Evolutionary conservation across 2,329 filamentous ascomycete species (phyloP).

Genomic region (Mycosphaerella sp.): DNA sequence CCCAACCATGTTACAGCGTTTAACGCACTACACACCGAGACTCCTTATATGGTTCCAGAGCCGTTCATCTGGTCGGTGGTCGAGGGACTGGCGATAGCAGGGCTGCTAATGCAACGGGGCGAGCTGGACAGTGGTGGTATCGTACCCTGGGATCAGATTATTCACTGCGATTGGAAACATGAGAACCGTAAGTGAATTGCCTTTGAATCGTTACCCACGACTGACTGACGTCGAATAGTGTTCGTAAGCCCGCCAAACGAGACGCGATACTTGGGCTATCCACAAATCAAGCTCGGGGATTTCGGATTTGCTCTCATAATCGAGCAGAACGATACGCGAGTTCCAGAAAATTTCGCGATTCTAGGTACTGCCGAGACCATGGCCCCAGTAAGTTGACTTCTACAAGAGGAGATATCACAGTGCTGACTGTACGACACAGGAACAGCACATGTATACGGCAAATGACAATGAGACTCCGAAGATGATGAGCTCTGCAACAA

Average conservation of each 20-base stretch:
- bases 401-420: background rate
- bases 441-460: background rate
- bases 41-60: background rate
- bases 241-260: background rate
- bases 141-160: background rate
- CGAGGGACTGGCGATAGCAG: constrained; percentile 5
- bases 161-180: constrained; percentile 8
- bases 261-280: constrained; percentile 4
- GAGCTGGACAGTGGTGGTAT: background rate
- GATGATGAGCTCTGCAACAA: constrained; percentile 1
- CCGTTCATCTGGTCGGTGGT: constrained; percentile 9
- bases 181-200: constrained; percentile 1
- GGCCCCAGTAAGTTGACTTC: background rate
- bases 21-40: background rate
- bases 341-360: background rate
- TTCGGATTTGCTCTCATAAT: constrained; percentile 2
- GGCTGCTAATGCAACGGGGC: constrained; percentile 8
- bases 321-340: background rate
- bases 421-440: background rate
- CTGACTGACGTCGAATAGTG: background rate
- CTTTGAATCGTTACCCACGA: background rate
- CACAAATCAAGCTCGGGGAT: constrained; percentile 5
- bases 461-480: background rate
- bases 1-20: background rate
- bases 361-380: background rate